These are phyloP conservation scores for Diaporthe batatas DNA, from an alignment of 2,329 filamentous ascomycete species.

Conservation along the genomic window DNA sequence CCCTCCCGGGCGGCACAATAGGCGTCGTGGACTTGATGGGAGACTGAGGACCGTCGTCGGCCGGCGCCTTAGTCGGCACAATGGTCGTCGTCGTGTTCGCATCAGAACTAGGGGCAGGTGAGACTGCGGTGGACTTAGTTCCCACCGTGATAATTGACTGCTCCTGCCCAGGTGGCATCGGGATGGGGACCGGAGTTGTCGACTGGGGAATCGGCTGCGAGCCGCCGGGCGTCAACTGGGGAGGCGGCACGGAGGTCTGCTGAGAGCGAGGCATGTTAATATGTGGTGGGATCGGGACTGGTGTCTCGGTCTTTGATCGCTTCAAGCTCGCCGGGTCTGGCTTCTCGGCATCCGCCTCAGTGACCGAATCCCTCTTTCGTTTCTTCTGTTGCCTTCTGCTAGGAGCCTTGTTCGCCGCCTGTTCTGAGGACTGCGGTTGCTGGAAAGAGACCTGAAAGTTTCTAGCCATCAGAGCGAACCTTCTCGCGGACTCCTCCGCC, in stretches of 20 bases:
- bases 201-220: constrained; percentile 45
- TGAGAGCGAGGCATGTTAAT: constrained; percentile 44
- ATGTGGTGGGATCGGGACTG: constrained; percentile 53
- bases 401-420: constrained; percentile 41
- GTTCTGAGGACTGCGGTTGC: constrained; percentile 35
- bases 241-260: constrained; percentile 45
- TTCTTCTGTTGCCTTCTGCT: constrained; percentile 48
- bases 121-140: constrained; percentile 45
- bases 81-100: constrained; percentile 44
- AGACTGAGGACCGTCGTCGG: constrained; percentile 50
- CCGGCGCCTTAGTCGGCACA: constrained; percentile 48
- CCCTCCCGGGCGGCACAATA: constrained; percentile 51
- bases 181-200: constrained; percentile 53
- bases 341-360: constrained; percentile 49
- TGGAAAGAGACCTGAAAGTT: constrained; percentile 47
- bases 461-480: constrained; percentile 49
- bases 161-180: constrained; percentile 48
- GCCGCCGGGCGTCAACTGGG: constrained; percentile 38
- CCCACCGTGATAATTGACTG: constrained; percentile 45
- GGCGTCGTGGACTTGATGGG: constrained; percentile 52
- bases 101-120: constrained; percentile 46
- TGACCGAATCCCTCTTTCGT: constrained; percentile 52
- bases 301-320: constrained; percentile 55
- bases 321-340: constrained; percentile 48
- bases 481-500: constrained; percentile 58